Base-by-base conservation (phyloP, 495 filamentous ascomycete genomes). In the Trichocladium antarcticum region DNA sequence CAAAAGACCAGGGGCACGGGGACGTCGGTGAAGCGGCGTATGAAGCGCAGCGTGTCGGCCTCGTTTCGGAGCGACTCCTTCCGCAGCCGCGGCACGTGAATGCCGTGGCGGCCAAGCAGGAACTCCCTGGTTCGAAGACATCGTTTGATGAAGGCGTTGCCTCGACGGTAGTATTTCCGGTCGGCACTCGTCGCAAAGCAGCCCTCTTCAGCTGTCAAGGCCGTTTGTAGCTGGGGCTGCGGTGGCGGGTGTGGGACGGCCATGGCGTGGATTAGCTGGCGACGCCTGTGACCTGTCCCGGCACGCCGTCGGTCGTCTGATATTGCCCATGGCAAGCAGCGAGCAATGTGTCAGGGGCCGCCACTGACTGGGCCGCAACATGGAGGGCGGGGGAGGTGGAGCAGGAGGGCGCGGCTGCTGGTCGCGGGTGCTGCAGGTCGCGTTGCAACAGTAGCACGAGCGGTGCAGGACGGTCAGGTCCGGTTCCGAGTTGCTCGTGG, bases 71-170 rank as follows among this genome's bases (percentile, higher is more conserved):
- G n/a, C 0, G 47, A 37, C 17, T 43, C 39, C 21, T 37, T 43
- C 6, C 39, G 20, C n/a, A 50, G 15, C 15, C 39, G 31, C 15
- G 47, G 31, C 11, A 43, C n/a, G 31, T 43, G 39, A 28, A 41
- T 16, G 1, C 46, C 46, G 35, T 37, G 47, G 22, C 29, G 40
- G 1, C 32, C 39, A 2, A n/a, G 31, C 9, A 37, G 16, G 7
- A 43, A 43, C 39, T 50, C 47, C 38, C 22, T 39, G 22, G 39
- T 8, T 3, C 47, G 47, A 5, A 50, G 47, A 15, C 39, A 43
- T 5, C 47, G 47, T 27, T 50, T 50, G 47, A 50, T 50, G 29
- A 50, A 50, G 32, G 47, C 39, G 21, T 50, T 50, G 15, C 47
- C 47, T 21, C 39, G 39, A 10, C 31, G 39, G 32, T 43, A 50